Percentiles rank a stretch among this genome's conserved stretches.
phyloP scores from a whole-genome alignment of 2,329 filamentous ascomycete genomes.

The Botrytis byssoidea region DNA sequence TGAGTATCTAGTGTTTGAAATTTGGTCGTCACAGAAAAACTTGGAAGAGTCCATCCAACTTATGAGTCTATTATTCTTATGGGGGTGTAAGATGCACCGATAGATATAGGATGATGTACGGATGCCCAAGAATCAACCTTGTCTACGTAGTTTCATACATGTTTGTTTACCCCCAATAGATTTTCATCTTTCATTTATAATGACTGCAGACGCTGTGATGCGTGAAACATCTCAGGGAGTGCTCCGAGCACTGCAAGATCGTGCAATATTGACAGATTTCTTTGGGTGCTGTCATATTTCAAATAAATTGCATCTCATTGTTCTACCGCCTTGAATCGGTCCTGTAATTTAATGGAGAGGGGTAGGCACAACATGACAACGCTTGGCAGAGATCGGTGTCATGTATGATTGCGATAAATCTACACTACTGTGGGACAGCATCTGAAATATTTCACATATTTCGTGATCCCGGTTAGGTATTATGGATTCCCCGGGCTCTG shows the following conservation, averaged over 20 bases:
- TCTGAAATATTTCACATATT: neutral
- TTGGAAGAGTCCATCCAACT: fast-evolving
- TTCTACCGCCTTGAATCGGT: neutral
- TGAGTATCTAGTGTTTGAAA: fast-evolving
- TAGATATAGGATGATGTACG: too few species aligned
- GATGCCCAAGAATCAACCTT: neutral
- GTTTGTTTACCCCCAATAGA: neutral
- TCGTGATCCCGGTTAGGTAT: fast-evolving
- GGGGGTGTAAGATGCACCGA: too few species aligned
- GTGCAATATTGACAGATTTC: neutral
- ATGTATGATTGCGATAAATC: neutral
- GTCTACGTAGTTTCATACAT: neutral
- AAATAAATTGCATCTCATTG: neutral
- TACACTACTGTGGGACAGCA: neutral
- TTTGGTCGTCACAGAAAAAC: fast-evolving
- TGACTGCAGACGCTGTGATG: neutral
- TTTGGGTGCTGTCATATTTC: neutral
- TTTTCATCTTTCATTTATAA: neutral
- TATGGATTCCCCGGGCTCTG: neutral
- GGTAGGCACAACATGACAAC: neutral
- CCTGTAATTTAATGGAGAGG: neutral
- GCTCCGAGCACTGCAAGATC: neutral
- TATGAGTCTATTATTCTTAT: neutral
- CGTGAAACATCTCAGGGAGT: neutral
- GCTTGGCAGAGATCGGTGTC: neutral